These are phyloP conservation scores for Cryptosporidium muris DNA, from an alignment of 169 alveolate genomes.

Conservation along the genomic window DNA sequence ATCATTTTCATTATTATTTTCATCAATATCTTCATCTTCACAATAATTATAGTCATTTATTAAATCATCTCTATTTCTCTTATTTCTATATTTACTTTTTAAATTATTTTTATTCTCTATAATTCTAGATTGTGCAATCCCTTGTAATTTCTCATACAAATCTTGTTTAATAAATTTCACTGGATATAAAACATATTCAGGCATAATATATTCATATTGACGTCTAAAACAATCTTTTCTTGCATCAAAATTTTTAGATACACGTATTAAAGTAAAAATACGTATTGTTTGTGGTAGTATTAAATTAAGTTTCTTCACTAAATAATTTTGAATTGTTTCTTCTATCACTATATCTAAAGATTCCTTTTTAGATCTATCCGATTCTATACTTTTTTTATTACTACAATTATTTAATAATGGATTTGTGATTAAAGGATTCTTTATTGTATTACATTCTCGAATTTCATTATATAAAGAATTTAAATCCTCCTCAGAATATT, in stretches of 20 bases:
- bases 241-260: constrained; percentile 86
- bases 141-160: constrained; percentile 5
- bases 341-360: constrained; percentile 23
- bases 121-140: neutral
- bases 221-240: constrained; percentile 83
- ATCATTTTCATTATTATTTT: constrained; percentile 19
- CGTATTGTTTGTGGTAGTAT: constrained; percentile 71
- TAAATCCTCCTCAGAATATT: neutral
- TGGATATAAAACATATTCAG: constrained; percentile 74
- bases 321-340: constrained; percentile 6
- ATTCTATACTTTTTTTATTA: neutral
- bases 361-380: neutral
- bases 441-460: neutral
- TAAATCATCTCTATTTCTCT: constrained; percentile 3
- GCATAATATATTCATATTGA: constrained; percentile 82
- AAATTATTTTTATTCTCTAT: constrained; percentile 9
- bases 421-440: neutral
- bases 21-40: neutral
- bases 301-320: constrained; percentile 19
- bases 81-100: constrained; percentile 1
- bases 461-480: neutral
- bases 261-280: constrained; percentile 79
- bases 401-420: neutral
- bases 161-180: constrained; percentile 12
- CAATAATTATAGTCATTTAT: neutral